Percentiles rank a stretch among this genome's conserved stretches.
These are phyloP conservation scores for Gastrolobium bilobum DNA, from an alignment of 306 rosid genomes.

Conservation along the genomic window DNA sequence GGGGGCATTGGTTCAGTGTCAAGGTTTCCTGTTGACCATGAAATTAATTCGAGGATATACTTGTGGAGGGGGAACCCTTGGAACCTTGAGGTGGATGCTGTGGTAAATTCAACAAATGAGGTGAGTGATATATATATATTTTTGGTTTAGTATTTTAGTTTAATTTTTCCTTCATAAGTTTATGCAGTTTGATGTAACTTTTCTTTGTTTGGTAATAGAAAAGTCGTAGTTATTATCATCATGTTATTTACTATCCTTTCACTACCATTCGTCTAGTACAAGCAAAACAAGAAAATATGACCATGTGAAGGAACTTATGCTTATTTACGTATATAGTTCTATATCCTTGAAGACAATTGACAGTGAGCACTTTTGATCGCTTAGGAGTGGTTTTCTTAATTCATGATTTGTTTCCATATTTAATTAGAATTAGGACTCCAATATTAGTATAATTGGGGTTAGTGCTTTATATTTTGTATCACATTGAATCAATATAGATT, in stretches of 20 bases:
- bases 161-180: neutral
- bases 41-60: constrained; percentile 83
- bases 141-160: neutral
- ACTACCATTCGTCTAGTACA: neutral
- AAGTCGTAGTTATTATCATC: neutral
- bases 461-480: constrained; percentile 1
- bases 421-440: neutral
- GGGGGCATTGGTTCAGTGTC: constrained; percentile 63
- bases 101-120: constrained; percentile 97
- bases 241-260: constrained; percentile 1
- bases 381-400: neutral
- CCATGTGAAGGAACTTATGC: constrained; percentile 5
- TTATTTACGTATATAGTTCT: constrained; percentile 34
- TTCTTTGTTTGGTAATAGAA: constrained; percentile 31
- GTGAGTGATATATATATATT: constrained; percentile 51
- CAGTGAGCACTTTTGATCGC: neutral
- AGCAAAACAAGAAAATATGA: constrained; percentile 5
- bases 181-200: constrained; percentile 12
- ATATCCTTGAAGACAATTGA: constrained; percentile 23
- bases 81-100: constrained; percentile 99
- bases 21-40: constrained; percentile 89
- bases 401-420: neutral
- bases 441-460: neutral
- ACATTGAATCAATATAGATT: neutral
- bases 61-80: constrained; percentile 98